Evolutionary conservation across 2,329 filamentous ascomycete species (phyloP), one percentile per base, ranked within the genome.

Genomic region (Huntiella savannae): DNA sequence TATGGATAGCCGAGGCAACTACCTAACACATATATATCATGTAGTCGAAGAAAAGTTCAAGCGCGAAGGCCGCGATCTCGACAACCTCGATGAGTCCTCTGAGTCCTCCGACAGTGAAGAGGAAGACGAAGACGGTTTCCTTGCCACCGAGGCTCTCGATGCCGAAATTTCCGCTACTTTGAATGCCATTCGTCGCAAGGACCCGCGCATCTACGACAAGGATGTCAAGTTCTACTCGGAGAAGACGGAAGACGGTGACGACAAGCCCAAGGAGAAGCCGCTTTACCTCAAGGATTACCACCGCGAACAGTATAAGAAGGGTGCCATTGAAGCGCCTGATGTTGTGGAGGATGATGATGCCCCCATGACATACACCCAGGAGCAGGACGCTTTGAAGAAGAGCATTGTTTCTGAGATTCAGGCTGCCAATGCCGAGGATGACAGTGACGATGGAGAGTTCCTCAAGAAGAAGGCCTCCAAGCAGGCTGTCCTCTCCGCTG

Each of bases 221-320:
- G 71, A 78, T 33, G 70, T 71, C 52, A 85, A 72, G 13, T 96
- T 96, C 64, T 95, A 87, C 63, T 66, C 68, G 36, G 67, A 77
- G 10, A 50, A 51, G 43, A 64, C 74, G 48, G 74, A 81, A 4
- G 71, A 73, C 17, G 69, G 71, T 2, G 56, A 56, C 4, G 52
- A 56, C 0, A 48, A 54, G 3, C 52, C 54, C 13, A 79, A 80
- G 59, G 77, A 91, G 51, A 92, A 92, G 64, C 79, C 87, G 1
- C 77, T 98, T 64, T 84, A 75, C 50, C 67, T 98, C 46, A 75
- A 75, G 54, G 86, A 98, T 61, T 98, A 95, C 61, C 91, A 98
- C 58, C 79, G 87, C 51, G 76, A 91, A 60, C 92, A 88, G 55
- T 68, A 94, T n/a, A 60, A 96, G 49, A 75, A 75, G 35, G 70